Base-by-base conservation (phyloP, 2,329 filamentous ascomycete species). In the Aspergillus carbonarius region DNA sequence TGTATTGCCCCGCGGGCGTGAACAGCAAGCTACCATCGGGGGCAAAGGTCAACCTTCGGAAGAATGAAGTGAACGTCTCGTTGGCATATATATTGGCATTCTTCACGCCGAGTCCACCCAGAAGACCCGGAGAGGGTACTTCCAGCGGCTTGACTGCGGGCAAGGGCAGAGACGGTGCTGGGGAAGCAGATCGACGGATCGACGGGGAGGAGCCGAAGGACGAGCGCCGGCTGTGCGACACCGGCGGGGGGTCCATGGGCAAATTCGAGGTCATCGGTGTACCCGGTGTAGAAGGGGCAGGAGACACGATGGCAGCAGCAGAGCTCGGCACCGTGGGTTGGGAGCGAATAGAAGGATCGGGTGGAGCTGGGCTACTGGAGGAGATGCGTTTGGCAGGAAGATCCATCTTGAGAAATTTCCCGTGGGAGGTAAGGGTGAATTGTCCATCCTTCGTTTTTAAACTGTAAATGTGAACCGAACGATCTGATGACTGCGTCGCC, bases 401-500 rank as follows among this genome's bases (percentile, higher is more conserved):
- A 74, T 99, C 95, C 81, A 96, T 93, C 78, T 90, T 95, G 48
- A 91, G 88, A 63, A 98, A 83, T 73, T 93, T 93, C 60, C 90
- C 86, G 72, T 89, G 87, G 18, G 91, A 88, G 56, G 83, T 84
- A 52, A 99, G 82, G 0, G 92, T 92, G 72, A 96, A 96, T 67
- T 96, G 92, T 30, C 95, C 95, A 69, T 99, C 95, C 72, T 98
- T 99, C 20, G 91, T 96, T 79, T 92, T 96, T 63, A 99, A 81
- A 0, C 90, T 93, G 79, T 99, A 99, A 66, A 99, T 95, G 75
- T 99, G 96, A 13, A 98, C 93, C 1, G 95, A 97, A 72, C 95
- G 89, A 78, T 99, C 95, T 5, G 95, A 99, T 6, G 95, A 99
- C 73, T 99, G 95, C 1, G 95, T 99, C 37, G 95, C 95, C 60